A percentile compares a stretch with the other conserved stretches of the same genome.
Evolutionary conservation across 495 filamentous ascomycete species (phyloP).

Genomic region (Rhypophila decipiens): DNA sequence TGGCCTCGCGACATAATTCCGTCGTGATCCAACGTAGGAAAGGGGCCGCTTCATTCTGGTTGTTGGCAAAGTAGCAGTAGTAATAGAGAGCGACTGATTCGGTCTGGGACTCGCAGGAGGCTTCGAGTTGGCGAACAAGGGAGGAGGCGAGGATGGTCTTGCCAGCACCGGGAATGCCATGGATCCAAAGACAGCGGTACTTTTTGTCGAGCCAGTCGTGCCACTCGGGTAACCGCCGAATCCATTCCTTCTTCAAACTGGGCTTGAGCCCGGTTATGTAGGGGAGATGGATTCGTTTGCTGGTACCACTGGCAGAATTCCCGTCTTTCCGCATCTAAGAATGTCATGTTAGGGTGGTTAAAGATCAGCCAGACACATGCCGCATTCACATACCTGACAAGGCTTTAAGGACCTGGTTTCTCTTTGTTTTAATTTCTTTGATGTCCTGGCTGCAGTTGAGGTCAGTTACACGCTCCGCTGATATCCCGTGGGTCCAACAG

Average conservation of each 20-base stretch:
- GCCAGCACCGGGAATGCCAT: constrained; percentile 37
- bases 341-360: background rate
- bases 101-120: background rate
- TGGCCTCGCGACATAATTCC: constrained; percentile 25
- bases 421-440: background rate
- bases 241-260: constrained; percentile 22
- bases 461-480: background rate
- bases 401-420: background rate
- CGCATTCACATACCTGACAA: background rate
- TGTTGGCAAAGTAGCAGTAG: constrained; percentile 31
- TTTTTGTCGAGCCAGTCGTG: constrained; percentile 15
- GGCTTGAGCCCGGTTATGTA: constrained; percentile 15
- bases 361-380: background rate
- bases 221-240: constrained; percentile 21
- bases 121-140: constrained; percentile 18
- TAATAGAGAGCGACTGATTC: constrained; percentile 21
- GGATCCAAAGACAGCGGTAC: constrained; percentile 28
- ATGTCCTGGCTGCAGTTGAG: background rate
- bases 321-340: background rate
- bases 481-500: background rate
- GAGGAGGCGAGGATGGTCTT: constrained; percentile 35
- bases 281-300: constrained; percentile 2
- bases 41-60: constrained; percentile 24
- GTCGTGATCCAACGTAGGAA: constrained; percentile 23
- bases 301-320: constrained; percentile 5